phyloP scores from a whole-genome alignment of 495 filamentous ascomycete genomes.

The Penicillium egyptiacum region DNA sequence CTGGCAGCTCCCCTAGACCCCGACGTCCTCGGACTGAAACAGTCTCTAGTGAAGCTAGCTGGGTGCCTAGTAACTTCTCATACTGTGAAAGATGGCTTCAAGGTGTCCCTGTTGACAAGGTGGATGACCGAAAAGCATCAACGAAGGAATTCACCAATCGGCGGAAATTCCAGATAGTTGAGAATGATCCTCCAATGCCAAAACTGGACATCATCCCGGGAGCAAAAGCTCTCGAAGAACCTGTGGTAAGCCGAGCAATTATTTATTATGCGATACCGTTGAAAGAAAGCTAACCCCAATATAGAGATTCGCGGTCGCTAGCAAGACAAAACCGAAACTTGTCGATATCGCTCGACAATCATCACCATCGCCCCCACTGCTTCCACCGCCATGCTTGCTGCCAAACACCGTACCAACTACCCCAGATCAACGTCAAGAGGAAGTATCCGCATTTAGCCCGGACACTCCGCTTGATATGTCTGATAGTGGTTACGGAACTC shows the following conservation, averaged over 20 bases:
- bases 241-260: constrained; percentile 27
- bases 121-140: constrained; percentile 27
- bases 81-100: constrained; percentile 49
- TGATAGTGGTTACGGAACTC: constrained; percentile 42
- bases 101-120: constrained; percentile 36
- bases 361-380: constrained; percentile 29
- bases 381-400: constrained; percentile 23
- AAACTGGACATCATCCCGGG: constrained; percentile 28
- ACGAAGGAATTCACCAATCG: constrained; percentile 35
- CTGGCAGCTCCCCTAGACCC: constrained; percentile 25
- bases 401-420: constrained; percentile 35
- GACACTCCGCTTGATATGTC: constrained; percentile 45
- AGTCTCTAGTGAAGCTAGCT: constrained; percentile 46
- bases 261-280: not conserved
- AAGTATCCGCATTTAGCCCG: constrained; percentile 49
- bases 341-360: constrained; percentile 48
- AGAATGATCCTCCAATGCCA: constrained; percentile 39
- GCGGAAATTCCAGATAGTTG: constrained; percentile 45
- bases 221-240: constrained; percentile 32
- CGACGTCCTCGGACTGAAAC: constrained; percentile 41
- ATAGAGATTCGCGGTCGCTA: constrained; percentile 44
- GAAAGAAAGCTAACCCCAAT: constrained; percentile 10
- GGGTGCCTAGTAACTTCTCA: constrained; percentile 44
- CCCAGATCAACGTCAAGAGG: constrained; percentile 41
- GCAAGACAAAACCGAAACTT: constrained; percentile 42